A percentile compares a stretch with the other conserved stretches of the same genome.
phyloP scores from a whole-genome alignment of 1,139 yeast genomes.

The Debaryomyces udenii region DNA sequence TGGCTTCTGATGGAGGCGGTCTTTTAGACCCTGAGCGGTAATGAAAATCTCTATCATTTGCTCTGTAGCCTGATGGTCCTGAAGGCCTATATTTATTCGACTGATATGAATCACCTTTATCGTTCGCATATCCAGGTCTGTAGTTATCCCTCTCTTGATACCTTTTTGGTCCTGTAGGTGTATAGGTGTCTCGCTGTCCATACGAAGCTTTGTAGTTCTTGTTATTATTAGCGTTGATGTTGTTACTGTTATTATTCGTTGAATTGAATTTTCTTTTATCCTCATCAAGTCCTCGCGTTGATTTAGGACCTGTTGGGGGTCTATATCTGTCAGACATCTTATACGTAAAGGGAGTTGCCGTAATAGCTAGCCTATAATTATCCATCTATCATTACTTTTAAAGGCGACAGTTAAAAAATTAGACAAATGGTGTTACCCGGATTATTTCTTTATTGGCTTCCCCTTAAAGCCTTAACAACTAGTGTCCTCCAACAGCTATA shows the following conservation, averaged over 20 bases:
- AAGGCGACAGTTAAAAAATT: constrained; percentile 9
- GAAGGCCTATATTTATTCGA: constrained; percentile 14
- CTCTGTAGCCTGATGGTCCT: constrained; percentile 17
- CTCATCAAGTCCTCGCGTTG: constrained; percentile 24
- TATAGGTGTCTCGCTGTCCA: constrained; percentile 12
- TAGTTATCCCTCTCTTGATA: constrained; percentile 23
- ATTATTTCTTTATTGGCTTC: background rate
- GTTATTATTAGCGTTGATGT: constrained; percentile 4
- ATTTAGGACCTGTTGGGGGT: constrained; percentile 42
- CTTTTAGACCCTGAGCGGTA: constrained; percentile 19
- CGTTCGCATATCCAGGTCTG: constrained; percentile 14
- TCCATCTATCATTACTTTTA: background rate
- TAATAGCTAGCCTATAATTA: background rate
- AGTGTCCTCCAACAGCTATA: no score
- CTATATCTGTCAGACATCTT: constrained; percentile 48
- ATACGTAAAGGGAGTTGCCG: background rate
- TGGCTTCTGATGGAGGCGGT: constrained; percentile 24
- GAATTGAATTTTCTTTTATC: constrained; percentile 11
- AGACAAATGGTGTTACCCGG: constrained; percentile 11
- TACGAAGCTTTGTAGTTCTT: constrained; percentile 12
- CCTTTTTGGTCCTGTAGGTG: constrained; percentile 21
- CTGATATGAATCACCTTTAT: constrained; percentile 8
- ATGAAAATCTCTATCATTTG: constrained; percentile 11
- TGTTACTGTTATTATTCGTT: constrained; percentile 7
- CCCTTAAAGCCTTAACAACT: background rate